A percentile compares a stretch with the other conserved stretches of the same genome.
phyloP scores from a whole-genome alignment of 2,329 filamentous ascomycete genomes.

The Pyrenochaeta sp. region DNA sequence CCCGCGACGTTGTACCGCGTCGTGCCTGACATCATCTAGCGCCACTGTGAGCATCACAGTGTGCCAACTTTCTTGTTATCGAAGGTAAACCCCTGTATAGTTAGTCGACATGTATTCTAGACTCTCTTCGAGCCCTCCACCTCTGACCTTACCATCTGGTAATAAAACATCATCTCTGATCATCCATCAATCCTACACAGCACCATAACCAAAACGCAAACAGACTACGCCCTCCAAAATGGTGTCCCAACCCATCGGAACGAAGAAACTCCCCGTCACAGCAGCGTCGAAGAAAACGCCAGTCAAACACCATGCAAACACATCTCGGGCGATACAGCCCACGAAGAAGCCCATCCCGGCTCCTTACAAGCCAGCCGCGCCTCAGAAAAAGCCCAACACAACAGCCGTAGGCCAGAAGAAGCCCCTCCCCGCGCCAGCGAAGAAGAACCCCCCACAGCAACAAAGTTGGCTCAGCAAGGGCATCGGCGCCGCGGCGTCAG shows the following conservation, averaged over 20 bases:
- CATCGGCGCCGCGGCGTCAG: slow-evolving; percentile 20
- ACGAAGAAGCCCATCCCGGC: slow-evolving; percentile 16
- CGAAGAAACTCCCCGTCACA: slow-evolving; percentile 30
- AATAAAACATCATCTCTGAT: neutral
- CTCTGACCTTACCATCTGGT: neutral
- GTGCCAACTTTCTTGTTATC: slow-evolving; percentile 24
- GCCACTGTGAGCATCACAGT: slow-evolving; percentile 20
- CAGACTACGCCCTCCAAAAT: slow-evolving; percentile 14
- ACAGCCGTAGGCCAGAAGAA: slow-evolving; percentile 20
- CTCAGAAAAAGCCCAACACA: slow-evolving; percentile 26
- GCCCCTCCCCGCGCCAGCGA: slow-evolving; percentile 11
- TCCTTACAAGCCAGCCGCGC: slow-evolving; percentile 14
- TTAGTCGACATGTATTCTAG: slow-evolving; percentile 6
- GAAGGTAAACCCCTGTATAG: neutral
- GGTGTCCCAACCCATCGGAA: slow-evolving; percentile 38
- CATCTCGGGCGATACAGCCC: neutral
- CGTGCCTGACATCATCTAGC: slow-evolving; percentile 37
- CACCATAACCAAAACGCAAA: neutral
- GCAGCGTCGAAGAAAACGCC: slow-evolving; percentile 26
- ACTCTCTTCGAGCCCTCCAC: neutral
- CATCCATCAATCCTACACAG: neutral
- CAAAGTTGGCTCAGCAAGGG: slow-evolving; percentile 55
- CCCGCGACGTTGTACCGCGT: slow-evolving; percentile 16
- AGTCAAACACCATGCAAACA: slow-evolving; percentile 1
- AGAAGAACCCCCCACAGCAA: slow-evolving; percentile 34